Evolutionary conservation across 345 rosid genomes (phyloP), one percentile per base, ranked within the genome.

Genomic region (Schrenkiella parvula): DNA sequence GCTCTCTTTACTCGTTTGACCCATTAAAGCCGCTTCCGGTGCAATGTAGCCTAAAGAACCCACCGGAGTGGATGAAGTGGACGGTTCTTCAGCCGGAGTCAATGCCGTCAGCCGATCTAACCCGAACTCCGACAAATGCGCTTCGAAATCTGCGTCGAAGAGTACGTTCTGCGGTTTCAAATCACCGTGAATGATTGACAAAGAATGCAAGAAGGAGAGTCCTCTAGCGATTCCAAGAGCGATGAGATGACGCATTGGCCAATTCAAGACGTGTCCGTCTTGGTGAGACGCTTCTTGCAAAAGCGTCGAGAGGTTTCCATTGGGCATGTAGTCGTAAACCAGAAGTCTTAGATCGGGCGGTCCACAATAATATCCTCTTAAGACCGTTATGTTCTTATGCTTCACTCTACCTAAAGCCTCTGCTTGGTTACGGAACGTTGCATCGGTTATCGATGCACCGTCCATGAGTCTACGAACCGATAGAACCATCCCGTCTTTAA

Each of bases 221-320:
- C 90, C 90, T 7, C 87, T 84, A 32, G 90, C 90, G 57, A 86
- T 82, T 23, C 90, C 90, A 1, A 84, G 81, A 0, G 90, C 85
- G 19, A 86, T 86, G 43, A 86, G 82, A 73, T 86, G 90, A 25
- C 88, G 90, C 90, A 86, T 86, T 1, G 90, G 90, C 90, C 90
- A 86, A 13, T 86, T 86, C 38, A 86, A 77, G 6, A 86, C 85
- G 51, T 86, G 88, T 4, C 90, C 90, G 11, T 86, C 90, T 76
- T 86, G 90, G 62, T 86, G 85, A 39, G 90, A 84, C 0, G 90
- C 90, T 69, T 86, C 90, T 66, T 84, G 88, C 63, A 86, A 83
- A 13, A 86, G 86, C 3, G 88, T 86, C 8, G 84, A 77, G 42
- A 86, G 73, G 81, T 86, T 86, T 64, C 90, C 90, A 48, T 86